These are phyloP conservation scores for Auricularia sp. DNA, from an alignment of 768 basidiomycete species.

Conservation along the genomic window DNA sequence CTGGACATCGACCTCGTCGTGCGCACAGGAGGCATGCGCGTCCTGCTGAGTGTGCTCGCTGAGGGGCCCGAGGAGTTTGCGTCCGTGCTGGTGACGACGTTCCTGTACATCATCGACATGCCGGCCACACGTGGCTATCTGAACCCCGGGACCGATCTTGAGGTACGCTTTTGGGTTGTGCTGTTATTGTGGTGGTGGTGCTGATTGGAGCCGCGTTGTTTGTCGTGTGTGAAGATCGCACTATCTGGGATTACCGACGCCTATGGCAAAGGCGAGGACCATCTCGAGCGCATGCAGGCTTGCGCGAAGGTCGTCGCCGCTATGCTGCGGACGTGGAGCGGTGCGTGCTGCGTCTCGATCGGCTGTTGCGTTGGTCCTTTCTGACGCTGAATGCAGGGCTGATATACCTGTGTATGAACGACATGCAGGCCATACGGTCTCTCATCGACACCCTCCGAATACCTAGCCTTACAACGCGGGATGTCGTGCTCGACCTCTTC, in stretches of 20 bases:
- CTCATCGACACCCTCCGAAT: slow-evolving; percentile 79
- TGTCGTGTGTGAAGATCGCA: slow-evolving; percentile 48
- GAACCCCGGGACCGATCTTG: slow-evolving; percentile 75
- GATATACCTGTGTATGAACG: slow-evolving; percentile 89
- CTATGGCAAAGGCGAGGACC: slow-evolving; percentile 72
- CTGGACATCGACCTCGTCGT: slow-evolving; percentile 79
- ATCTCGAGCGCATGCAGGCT: slow-evolving; percentile 70
- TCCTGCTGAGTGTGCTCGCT: slow-evolving; percentile 77
- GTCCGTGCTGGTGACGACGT: slow-evolving; percentile 66
- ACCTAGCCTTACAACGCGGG: slow-evolving; percentile 79
- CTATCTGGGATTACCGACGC: slow-evolving; percentile 87
- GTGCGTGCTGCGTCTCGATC: slow-evolving; percentile 11
- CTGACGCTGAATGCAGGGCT: slow-evolving; percentile 37
- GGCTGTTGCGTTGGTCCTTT: background rate
- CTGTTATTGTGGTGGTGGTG: background rate
- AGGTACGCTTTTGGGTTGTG: slow-evolving; percentile 39
- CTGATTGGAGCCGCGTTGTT: background rate
- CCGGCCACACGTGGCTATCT: slow-evolving; percentile 74
- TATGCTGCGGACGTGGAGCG: slow-evolving; percentile 89
- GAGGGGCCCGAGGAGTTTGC: slow-evolving; percentile 82
- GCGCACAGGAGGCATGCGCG: slow-evolving; percentile 73
- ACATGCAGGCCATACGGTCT: slow-evolving; percentile 75
- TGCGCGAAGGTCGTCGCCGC: slow-evolving; percentile 69
- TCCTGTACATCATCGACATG: slow-evolving; percentile 76
- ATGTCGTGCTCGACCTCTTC: slow-evolving; percentile 88